These are phyloP conservation scores for Penstemon davidsonii DNA, from an alignment of 257 asterid species.

Conservation along the genomic window DNA sequence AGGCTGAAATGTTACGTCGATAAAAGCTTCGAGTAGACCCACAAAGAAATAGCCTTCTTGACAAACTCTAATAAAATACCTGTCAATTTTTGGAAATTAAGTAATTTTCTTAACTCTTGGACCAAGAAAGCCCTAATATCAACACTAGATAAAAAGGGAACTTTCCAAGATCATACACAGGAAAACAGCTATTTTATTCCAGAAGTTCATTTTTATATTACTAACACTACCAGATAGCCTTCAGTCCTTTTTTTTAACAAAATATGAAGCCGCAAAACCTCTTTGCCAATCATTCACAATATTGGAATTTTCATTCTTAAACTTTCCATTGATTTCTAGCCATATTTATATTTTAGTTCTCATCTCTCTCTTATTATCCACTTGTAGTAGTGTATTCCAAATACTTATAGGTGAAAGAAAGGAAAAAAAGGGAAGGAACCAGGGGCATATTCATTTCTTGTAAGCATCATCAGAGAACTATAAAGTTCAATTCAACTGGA, in stretches of 20 bases:
- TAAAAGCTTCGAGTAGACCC: background rate
- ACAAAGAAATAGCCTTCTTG: background rate
- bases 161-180: background rate
- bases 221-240: background rate
- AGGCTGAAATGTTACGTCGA: background rate
- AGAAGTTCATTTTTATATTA: background rate
- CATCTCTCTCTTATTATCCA: background rate
- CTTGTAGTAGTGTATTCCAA: conserved; percentile 6
- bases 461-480: conserved; percentile 7
- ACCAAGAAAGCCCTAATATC: background rate
- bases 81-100: background rate
- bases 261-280: conserved; percentile 8
- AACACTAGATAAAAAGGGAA: background rate
- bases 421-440: conserved; percentile 14
- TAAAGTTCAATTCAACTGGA: background rate
- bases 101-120: background rate
- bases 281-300: conserved; percentile 11
- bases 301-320: background rate
- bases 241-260: background rate
- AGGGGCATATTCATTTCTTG: background rate
- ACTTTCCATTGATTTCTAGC: background rate
- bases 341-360: background rate
- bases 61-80: background rate
- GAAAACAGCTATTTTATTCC: background rate
- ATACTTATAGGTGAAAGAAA: background rate